These are phyloP conservation scores for Calendula officinalis DNA, from an alignment of 129 eudicot genomes.

Conservation along the genomic window DNA sequence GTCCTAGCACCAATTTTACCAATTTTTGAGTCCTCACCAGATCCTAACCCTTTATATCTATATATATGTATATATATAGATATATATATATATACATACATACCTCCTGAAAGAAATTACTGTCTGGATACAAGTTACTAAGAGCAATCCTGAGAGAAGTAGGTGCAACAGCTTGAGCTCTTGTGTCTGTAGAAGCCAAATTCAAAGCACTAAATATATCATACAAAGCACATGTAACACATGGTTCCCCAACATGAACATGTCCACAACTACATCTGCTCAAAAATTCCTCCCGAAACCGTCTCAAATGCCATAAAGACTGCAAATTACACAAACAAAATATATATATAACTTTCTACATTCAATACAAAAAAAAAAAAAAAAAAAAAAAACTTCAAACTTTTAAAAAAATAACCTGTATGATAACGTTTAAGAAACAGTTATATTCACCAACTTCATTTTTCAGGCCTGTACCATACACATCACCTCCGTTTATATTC, in stretches of 20 bases:
- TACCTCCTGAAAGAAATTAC: conserved; percentile 94
- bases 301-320: conserved; percentile 93
- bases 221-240: conserved; percentile 87
- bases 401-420: conserved; percentile 60
- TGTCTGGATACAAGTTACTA: conserved; percentile 94
- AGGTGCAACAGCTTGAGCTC: conserved; percentile 84
- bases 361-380: no score
- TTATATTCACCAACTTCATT: conserved; percentile 98
- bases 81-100: no score
- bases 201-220: conserved; percentile 72
- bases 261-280: conserved; percentile 63
- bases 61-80: no score
- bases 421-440: conserved; percentile 93
- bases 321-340: conserved; percentile 20
- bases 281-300: conserved; percentile 80
- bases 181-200: conserved; percentile 46
- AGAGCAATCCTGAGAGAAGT: conserved; percentile 83
- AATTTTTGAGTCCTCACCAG: no score
- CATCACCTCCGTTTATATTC: conserved; percentile 41
- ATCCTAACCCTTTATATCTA: no score
- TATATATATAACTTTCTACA: not conserved
- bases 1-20: no score
- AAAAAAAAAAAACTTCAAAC: no score
- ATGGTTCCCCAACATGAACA: conserved; percentile 92
- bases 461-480: conserved; percentile 76